Conservation (phyloP, 176 grass and related monocot genomes). For the Avena atlantica region DNA sequence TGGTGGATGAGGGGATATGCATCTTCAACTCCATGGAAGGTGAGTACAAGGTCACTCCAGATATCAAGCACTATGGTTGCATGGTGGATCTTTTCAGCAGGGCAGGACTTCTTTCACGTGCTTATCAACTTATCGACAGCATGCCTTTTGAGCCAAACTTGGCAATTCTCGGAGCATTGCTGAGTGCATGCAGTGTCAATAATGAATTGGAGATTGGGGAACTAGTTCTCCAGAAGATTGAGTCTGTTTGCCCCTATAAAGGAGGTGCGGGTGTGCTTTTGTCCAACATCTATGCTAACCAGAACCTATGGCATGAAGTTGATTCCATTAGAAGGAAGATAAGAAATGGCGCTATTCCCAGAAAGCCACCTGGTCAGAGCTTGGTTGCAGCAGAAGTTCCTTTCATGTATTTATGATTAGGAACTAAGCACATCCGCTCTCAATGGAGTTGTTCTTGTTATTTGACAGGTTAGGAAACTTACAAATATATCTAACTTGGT, state of each 20-base stretch:
- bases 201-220: constrained; percentile 64
- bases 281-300: constrained; percentile 74
- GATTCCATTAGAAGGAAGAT: constrained; percentile 58
- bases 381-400: constrained; percentile 40
- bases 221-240: constrained; percentile 62
- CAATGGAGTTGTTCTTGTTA: constrained; percentile 1
- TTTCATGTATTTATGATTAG: constrained; percentile 40
- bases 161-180: constrained; percentile 56
- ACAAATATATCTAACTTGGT: not conserved
- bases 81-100: constrained; percentile 79
- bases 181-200: constrained; percentile 68
- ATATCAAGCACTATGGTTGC: constrained; percentile 81
- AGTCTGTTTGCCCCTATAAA: constrained; percentile 60
- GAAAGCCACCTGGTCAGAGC: constrained; percentile 71
- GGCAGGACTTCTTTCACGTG: constrained; percentile 58
- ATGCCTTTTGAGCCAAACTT: constrained; percentile 72
- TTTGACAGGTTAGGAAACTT: constrained; percentile 38
- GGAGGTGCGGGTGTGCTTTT: constrained; percentile 69
- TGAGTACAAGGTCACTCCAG: constrained; percentile 41
- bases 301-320: constrained; percentile 68
- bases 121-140: constrained; percentile 53
- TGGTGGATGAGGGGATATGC: constrained; percentile 63
- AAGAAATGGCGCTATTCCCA: constrained; percentile 28
- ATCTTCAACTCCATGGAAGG: constrained; percentile 69
- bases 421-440: constrained; percentile 2